Percentiles rank a stretch among this genome's conserved stretches.
These are phyloP conservation scores for Neonectria hederae DNA, from an alignment of 2,329 filamentous ascomycete species.

Conservation along the genomic window DNA sequence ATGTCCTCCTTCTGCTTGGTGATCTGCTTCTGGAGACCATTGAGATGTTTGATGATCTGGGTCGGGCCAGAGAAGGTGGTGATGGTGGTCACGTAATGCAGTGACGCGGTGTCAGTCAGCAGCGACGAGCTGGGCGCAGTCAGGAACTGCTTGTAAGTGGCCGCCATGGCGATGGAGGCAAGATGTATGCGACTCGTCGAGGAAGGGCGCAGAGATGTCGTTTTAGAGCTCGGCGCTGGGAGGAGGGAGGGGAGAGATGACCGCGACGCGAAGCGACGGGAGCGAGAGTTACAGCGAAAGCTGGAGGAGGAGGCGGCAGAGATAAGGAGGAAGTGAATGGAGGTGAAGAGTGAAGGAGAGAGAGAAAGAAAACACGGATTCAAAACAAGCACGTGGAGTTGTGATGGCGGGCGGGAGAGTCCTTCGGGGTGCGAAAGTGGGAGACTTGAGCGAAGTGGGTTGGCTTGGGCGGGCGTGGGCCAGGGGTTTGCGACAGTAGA, in stretches of 20 bases:
- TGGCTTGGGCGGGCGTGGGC: constrained; percentile 9
- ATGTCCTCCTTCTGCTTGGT: constrained; percentile 85
- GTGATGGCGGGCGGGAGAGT: constrained; percentile 35
- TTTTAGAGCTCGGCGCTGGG: constrained; percentile 10
- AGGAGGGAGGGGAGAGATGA: constrained; percentile 15
- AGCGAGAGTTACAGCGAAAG: constrained; percentile 12
- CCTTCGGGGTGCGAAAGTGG: constrained; percentile 11
- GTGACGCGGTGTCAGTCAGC: constrained; percentile 71
- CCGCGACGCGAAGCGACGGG: constrained; percentile 27
- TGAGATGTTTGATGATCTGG: constrained; percentile 85
- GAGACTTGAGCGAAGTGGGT: constrained; percentile 13
- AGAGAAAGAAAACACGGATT: constrained; percentile 35
- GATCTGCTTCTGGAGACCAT: constrained; percentile 74
- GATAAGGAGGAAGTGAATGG: not conserved
- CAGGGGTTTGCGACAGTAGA: constrained; percentile 18
- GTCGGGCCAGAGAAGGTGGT: constrained; percentile 75
- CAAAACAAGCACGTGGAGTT: constrained; percentile 44
- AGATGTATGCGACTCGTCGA: constrained; percentile 27
- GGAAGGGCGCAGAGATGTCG: constrained; percentile 19
- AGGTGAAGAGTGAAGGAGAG: constrained; percentile 23
- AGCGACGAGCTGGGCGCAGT: constrained; percentile 70
- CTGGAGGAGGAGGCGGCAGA: not conserved
- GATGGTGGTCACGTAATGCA: constrained; percentile 92
- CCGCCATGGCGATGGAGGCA: constrained; percentile 49
- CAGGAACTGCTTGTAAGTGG: constrained; percentile 77